phyloP scores from a whole-genome alignment of 2,329 filamentous ascomycete species.

The Leptodontidium sp. region DNA sequence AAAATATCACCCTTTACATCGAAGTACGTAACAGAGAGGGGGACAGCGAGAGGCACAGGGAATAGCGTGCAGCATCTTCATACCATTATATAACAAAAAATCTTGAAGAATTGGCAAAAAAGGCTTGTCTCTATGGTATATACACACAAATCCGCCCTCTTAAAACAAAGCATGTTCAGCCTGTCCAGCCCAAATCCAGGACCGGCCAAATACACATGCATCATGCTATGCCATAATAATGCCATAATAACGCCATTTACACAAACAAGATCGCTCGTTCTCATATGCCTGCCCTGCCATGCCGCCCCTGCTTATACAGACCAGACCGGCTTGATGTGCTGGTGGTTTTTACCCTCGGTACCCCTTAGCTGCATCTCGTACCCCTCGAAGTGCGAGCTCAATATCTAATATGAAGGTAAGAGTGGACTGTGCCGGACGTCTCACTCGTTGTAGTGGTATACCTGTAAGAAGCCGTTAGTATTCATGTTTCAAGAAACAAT shows the following conservation, averaged over 20 bases:
- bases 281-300: background rate
- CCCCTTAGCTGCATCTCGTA: slow-evolving; percentile 1
- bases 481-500: background rate
- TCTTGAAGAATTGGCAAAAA: slow-evolving; percentile 8
- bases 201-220: background rate
- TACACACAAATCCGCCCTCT: background rate
- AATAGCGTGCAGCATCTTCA: background rate
- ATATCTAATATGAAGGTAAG: slow-evolving; percentile 34
- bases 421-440: slow-evolving; percentile 40
- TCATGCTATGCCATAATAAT: slow-evolving; percentile 18
- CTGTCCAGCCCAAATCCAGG: background rate
- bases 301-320: background rate
- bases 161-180: background rate
- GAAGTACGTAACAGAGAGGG: too few relatives aligned
- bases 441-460: slow-evolving; percentile 45
- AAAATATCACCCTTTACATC: too few relatives aligned
- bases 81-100: slow-evolving; percentile 9
- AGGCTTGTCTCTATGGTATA: slow-evolving; percentile 7
- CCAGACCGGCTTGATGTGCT: background rate
- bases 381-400: slow-evolving; percentile 15
- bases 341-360: background rate
- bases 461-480: slow-evolving; percentile 32
- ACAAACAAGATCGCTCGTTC: slow-evolving; percentile 14
- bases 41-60: too few relatives aligned
- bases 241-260: slow-evolving; percentile 16